Base-by-base conservation (phyloP, 2,329 filamentous ascomycete genomes). In the Colletotrichum incanum region DNA sequence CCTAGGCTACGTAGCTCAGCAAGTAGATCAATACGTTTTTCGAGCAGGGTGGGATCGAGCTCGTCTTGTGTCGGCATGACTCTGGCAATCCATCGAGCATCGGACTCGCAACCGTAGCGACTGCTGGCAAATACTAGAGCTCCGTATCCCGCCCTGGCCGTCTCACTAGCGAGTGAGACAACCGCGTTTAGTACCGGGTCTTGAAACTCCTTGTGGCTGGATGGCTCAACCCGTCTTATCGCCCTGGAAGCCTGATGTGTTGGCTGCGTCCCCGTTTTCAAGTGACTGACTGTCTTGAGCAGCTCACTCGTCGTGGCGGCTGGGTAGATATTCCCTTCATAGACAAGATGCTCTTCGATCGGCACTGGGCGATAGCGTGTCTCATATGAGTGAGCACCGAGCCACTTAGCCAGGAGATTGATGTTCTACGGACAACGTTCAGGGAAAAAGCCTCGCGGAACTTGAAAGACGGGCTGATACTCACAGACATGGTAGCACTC, bases 321-420 rank as follows among this genome's bases (percentile, higher is more conserved):
- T 5, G 88, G 86, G 76, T 93, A 94, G 12, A 94, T 86, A 7
- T 86, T 86, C 69, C 92, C 90, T 56, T 94, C 91, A 77, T 91
- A 93, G 5, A 94, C 93, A 0, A 95, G 83, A 77, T 93, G 89
- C 76, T 95, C 93, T 63, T 94, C 88, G 28, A 95, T 90, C 0
- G 93, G 93, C n/a, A 95, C 86, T 1, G 93, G 93, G 2, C 90
- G 88, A 78, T 94, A 95, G 65, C 87, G 89, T 2, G 93, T 94
- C 75, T 92, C 89, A 76, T 94, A 94, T 60, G 89, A 93, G 76
- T 92, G 91, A 1, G 90, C 93, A 58, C 88, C 83, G 20, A 95
- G 88, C 93, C 93, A 95, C 43, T 85, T 84, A 2, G 92, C 92
- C 60, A 95, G 84, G 39, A 93, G 78, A 66, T 90, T 86, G 61